Conservation (phyloP, 495 filamentous ascomycete species). For the Bryoglossum gracile region DNA sequence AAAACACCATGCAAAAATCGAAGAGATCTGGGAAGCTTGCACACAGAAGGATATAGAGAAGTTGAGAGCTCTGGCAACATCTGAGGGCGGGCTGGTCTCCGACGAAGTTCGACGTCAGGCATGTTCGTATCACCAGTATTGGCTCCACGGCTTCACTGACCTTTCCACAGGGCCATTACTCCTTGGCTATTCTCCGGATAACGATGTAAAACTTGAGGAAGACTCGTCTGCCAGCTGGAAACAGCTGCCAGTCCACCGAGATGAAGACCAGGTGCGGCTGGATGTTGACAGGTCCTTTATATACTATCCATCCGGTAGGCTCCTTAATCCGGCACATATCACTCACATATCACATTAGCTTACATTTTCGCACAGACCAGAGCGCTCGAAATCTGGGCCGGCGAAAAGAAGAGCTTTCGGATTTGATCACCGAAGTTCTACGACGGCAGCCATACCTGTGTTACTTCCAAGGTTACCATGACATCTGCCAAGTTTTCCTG, state of each 20-base stretch:
- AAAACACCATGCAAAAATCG: slow-evolving; percentile 25
- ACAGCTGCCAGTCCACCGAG: slow-evolving; percentile 58
- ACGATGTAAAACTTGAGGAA: slow-evolving; percentile 6
- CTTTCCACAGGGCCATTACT: slow-evolving; percentile 64
- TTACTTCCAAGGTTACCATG: slow-evolving; percentile 98
- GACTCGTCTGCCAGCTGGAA: slow-evolving; percentile 35
- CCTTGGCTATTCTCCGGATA: slow-evolving; percentile 44
- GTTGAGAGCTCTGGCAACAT: slow-evolving; percentile 60
- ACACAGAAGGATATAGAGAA: slow-evolving; percentile 50
- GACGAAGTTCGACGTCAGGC: slow-evolving; percentile 75
- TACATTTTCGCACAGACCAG: slow-evolving; percentile 26
- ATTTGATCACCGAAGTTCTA: slow-evolving; percentile 68
- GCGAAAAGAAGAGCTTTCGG: slow-evolving; percentile 65
- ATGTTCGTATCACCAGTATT: slow-evolving; percentile 54
- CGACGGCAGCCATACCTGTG: slow-evolving; percentile 76
- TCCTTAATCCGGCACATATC: slow-evolving; percentile 13
- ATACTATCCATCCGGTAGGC: slow-evolving; percentile 83
- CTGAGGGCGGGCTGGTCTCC: slow-evolving; percentile 65
- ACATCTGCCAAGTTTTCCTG: slow-evolving; percentile 94
- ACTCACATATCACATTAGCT: slow-evolving; percentile 18
- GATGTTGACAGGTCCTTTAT: slow-evolving; percentile 96
- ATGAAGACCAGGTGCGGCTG: slow-evolving; percentile 81
- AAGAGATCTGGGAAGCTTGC: slow-evolving; percentile 62
- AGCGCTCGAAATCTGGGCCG: slow-evolving; percentile 39
- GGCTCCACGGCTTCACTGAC: slow-evolving; percentile 11